These are phyloP conservation scores for Marasmius tenuissimus DNA, from an alignment of 1,284 basidiomycete genomes.

Conservation along the genomic window DNA sequence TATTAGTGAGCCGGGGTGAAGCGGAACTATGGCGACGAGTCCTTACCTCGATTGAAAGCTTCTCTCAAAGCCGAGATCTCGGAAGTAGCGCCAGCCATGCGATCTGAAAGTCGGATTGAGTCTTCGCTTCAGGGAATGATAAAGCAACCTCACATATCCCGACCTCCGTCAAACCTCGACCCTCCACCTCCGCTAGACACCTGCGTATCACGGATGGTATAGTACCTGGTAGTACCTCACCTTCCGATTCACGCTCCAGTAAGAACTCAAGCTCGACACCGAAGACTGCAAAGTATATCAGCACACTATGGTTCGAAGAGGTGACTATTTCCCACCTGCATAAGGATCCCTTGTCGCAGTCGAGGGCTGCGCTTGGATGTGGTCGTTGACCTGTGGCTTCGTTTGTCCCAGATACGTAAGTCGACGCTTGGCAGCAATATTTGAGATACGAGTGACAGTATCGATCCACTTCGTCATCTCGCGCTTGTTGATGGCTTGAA, in stretches of 20 bases:
- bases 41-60: constrained; percentile 66
- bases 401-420: constrained; percentile 77
- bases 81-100: constrained; percentile 75
- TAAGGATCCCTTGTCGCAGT: constrained; percentile 41
- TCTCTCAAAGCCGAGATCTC: constrained; percentile 71
- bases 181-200: constrained; percentile 70
- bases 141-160: constrained; percentile 68
- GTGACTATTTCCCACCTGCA: constrained; percentile 50
- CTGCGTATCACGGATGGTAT: constrained; percentile 66
- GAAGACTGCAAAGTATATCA: constrained; percentile 53
- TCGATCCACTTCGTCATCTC: constrained; percentile 79
- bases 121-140: neutral
- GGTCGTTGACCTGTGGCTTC: constrained; percentile 68
- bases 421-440: constrained; percentile 72
- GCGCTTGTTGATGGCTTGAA: constrained; percentile 66
- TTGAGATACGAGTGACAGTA: constrained; percentile 67
- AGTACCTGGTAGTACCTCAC: constrained; percentile 48
- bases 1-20: neutral
- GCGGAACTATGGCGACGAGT: neutral
- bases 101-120: constrained; percentile 46
- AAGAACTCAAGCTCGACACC: constrained; percentile 72
- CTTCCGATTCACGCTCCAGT: constrained; percentile 60
- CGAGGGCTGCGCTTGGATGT: constrained; percentile 53
- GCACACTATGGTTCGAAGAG: constrained; percentile 3
- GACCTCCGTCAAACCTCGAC: constrained; percentile 72